Evolutionary conservation across 139 green algal species (phyloP).

Genomic region (Tetradesmus obliquus): DNA sequence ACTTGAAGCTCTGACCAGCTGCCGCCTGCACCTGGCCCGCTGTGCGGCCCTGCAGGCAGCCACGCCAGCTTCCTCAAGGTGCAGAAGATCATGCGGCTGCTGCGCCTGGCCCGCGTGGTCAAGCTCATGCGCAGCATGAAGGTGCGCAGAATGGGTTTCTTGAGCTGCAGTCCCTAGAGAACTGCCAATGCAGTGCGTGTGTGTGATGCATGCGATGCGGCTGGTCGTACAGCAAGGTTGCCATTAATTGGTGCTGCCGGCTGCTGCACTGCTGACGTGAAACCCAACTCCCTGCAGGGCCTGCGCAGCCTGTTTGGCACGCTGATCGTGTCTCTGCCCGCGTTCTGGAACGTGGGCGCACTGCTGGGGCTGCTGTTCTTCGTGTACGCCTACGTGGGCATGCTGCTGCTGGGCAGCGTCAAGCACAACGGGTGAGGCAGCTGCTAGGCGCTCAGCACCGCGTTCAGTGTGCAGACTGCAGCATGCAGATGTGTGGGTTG

Average conservation of each 20-base stretch:
- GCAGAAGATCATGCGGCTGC: constrained; percentile 74
- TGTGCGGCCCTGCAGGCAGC: neutral
- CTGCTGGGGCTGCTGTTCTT: constrained; percentile 85
- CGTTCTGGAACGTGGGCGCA: constrained; percentile 83
- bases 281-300: constrained; percentile 9
- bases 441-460: neutral
- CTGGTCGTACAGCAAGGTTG: no score
- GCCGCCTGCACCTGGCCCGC: neutral
- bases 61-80: constrained; percentile 55
- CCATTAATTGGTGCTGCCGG: no score
- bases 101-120: constrained; percentile 72
- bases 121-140: constrained; percentile 66
- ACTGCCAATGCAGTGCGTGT: no score
- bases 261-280: no score
- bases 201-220: no score
- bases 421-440: constrained; percentile 27
- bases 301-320: constrained; percentile 73
- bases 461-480: neutral
- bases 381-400: constrained; percentile 85
- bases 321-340: constrained; percentile 80
- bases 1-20: neutral
- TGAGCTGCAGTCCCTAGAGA: no score
- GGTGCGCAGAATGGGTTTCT: neutral
- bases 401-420: constrained; percentile 71
- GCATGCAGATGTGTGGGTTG: neutral